Evolutionary conservation across 2,329 filamentous ascomycete species (phyloP).

Genomic region (Xylaria arbuscula): DNA sequence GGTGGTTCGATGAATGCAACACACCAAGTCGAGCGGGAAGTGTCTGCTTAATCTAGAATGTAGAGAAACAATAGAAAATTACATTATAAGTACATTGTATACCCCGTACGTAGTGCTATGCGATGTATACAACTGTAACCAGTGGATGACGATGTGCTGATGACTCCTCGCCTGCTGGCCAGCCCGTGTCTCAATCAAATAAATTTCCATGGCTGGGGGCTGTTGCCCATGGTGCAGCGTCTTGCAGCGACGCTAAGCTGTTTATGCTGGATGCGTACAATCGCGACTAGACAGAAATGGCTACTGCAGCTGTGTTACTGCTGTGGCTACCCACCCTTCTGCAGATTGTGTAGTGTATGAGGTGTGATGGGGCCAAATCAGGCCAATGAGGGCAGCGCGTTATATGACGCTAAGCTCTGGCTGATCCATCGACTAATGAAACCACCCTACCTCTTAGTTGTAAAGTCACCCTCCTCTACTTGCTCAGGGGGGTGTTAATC

Average conservation of each 20-base stretch:
- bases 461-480: conserved; percentile 11
- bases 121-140: no score
- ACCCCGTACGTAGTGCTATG: no score
- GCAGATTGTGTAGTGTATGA: conserved; percentile 13
- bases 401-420: conserved; percentile 32
- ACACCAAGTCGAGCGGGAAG: conserved; percentile 23
- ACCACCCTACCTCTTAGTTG: background rate
- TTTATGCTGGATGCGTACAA: conserved; percentile 21
- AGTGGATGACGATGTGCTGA: conserved; percentile 24
- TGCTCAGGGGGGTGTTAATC: no score
- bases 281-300: conserved; percentile 28
- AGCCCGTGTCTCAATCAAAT: conserved; percentile 31
- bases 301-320: background rate
- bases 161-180: conserved; percentile 40
- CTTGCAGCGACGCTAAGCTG: conserved; percentile 41
- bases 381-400: conserved; percentile 29
- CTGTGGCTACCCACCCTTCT: conserved; percentile 25
- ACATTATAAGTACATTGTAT: background rate
- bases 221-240: conserved; percentile 24
- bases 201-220: conserved; percentile 29
- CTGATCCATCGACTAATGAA: conserved; percentile 5
- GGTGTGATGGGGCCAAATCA: conserved; percentile 10
- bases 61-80: conserved; percentile 4
- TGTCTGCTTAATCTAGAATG: no score
- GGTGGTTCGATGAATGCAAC: conserved; percentile 16